These are phyloP conservation scores for Trichomonascaceae sp. DNA, from an alignment of 1,139 yeast species.

Conservation along the genomic window DNA sequence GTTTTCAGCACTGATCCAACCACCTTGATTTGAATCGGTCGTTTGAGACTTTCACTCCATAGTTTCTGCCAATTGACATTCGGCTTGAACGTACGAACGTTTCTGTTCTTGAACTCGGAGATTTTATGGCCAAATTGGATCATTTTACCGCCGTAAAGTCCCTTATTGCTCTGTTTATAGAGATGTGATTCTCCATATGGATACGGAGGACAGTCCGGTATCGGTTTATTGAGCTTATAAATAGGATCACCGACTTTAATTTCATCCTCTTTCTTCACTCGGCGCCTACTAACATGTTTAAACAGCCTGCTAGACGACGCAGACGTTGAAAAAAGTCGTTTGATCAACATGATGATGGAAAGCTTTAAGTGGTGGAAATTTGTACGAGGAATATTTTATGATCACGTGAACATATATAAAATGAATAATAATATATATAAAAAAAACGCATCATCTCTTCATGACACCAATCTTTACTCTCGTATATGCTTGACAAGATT, in stretches of 20 bases:
- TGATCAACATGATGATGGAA: neutral
- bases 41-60: conserved; percentile 77
- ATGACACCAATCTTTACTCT: conserved; percentile 16
- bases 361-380: neutral
- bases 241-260: conserved; percentile 31
- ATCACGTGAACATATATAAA: neutral
- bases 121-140: conserved; percentile 71
- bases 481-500: conserved; percentile 31
- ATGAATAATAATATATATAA: neutral
- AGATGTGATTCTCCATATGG: conserved; percentile 72
- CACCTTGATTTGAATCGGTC: conserved; percentile 50
- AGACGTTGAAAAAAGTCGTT: conserved; percentile 17
- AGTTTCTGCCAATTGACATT: conserved; percentile 68
- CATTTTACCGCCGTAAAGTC: conserved; percentile 85
- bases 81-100: conserved; percentile 73
- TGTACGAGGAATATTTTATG: neutral
- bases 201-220: conserved; percentile 58
- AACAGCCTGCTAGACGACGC: conserved; percentile 16
- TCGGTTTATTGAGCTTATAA: conserved; percentile 22
- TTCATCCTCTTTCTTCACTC: conserved; percentile 24
- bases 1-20: conserved; percentile 83
- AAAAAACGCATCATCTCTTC: neutral
- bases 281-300: conserved; percentile 31
- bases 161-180: conserved; percentile 80
- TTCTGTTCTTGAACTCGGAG: conserved; percentile 71